Conservation (phyloP, 2,329 filamentous ascomycete species). For the Sporothrix euskadiensis region DNA sequence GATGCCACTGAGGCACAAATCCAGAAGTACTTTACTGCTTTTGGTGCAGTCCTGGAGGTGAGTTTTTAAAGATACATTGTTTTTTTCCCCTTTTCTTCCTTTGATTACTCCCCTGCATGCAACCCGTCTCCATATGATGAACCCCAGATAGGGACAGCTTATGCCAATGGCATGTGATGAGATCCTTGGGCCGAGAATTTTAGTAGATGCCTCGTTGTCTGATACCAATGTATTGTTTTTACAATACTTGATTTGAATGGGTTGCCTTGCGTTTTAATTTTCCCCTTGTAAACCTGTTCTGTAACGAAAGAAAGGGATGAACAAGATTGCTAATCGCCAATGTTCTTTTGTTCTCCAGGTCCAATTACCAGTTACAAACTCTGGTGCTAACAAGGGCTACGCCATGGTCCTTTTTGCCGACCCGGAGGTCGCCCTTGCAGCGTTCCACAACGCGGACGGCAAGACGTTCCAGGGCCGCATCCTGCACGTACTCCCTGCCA, state of each 20-base stretch:
- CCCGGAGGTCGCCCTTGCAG: slow-evolving; percentile 70
- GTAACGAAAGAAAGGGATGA: background rate
- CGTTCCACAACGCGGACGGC: slow-evolving; percentile 78
- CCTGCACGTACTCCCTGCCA: slow-evolving; percentile 83
- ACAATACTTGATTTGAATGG: slow-evolving; percentile 5
- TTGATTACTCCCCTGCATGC: background rate
- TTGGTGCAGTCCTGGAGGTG: slow-evolving; percentile 85
- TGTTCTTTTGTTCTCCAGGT: slow-evolving; percentile 59
- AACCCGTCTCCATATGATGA: slow-evolving; percentile 68
- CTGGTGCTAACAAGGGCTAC: slow-evolving; percentile 81
- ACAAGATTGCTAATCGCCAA: slow-evolving; percentile 16
- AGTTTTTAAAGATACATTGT: slow-evolving; percentile 42
- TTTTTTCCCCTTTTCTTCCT: background rate
- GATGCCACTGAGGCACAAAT: slow-evolving; percentile 76
- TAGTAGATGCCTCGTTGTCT: slow-evolving; percentile 99
- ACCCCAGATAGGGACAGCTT: slow-evolving; percentile 99
- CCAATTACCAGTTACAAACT: slow-evolving; percentile 75
- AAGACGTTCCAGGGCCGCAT: slow-evolving; percentile 90
- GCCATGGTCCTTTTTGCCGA: slow-evolving; percentile 80
- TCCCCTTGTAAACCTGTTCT: background rate
- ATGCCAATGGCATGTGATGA: slow-evolving; percentile 89
- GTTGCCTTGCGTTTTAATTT: slow-evolving; percentile 15
- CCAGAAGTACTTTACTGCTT: slow-evolving; percentile 67
- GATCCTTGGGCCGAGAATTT: slow-evolving; percentile 88
- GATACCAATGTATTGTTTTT: slow-evolving; percentile 44